Evolutionary conservation across 441 rosid species (phyloP), one percentile per base, ranked within the genome.

Genomic region (Populus tomentosa): DNA sequence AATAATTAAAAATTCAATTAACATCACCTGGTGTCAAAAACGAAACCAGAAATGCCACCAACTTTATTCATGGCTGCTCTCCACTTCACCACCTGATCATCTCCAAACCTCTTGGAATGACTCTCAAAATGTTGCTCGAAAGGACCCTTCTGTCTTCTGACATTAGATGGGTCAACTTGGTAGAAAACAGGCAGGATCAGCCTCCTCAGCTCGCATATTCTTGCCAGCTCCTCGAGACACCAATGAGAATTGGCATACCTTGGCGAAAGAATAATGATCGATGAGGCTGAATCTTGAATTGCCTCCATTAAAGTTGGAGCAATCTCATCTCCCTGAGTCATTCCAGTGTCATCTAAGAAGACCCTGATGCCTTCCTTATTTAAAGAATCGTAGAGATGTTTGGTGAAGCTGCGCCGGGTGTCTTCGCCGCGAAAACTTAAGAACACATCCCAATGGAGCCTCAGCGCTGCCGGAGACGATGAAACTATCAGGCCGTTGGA

Each of bases 371-470:
- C 86, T 2, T 71, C 70, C 33, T 75, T 24, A 9, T 20, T 7
- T 28, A 89, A 83, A 5, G 82, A 75, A 1, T 70, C 6, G 63
- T 78, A 83, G 75, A 91, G 82, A 40, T 65, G 69, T 7, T 4
- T 16, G 21, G 74, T 75, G 82, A 91, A 26, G 79, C 33, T 23
- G 0, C 0, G 0, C 65, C 93, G 87, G 7, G 89, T 85, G 81
- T 91, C 95, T 10, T 38, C 75, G 18, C 91, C 93, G 14, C 88
- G 78, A 77, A 88, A 91, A 61, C 91, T 91, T 64, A 89, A 79
- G 79, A 91, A 91, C 59, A 87, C 87, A 81, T 91, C 90, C 78
- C 80, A 89, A 7, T 72, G 74, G 83, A 85, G 80, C 36, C 92
- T 78, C 13, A 77, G 70, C 20, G 82, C 70, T 9, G 64, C 72